phyloP scores from a whole-genome alignment of 176 grass and related monocot genomes.

The Oryza glumipatula region DNA sequence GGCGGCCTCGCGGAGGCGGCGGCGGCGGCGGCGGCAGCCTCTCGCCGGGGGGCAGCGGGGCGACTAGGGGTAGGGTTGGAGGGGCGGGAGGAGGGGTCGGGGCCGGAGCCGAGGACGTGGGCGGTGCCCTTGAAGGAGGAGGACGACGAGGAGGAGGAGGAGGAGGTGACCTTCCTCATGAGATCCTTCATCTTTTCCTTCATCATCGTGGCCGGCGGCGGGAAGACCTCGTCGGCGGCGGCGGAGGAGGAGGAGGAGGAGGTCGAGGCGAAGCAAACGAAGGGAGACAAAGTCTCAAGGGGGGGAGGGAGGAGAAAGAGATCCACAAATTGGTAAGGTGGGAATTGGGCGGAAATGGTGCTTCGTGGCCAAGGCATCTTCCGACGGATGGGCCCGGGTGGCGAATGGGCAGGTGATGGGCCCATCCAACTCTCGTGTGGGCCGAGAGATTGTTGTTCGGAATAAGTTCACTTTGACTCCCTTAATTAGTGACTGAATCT shows the following conservation, averaged over 20 bases:
- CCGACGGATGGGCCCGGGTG: neutral
- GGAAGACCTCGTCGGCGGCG: neutral
- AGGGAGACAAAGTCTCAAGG: neutral
- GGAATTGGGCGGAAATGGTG: neutral
- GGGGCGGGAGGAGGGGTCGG: constrained; percentile 33
- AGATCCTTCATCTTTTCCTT: constrained; percentile 93
- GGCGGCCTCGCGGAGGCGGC: neutral
- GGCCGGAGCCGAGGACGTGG: constrained; percentile 65
- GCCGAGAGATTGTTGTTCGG: no score
- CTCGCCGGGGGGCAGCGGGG: constrained; percentile 30
- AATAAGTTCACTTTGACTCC: no score
- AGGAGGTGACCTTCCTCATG: constrained; percentile 89
- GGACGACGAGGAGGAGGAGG: constrained; percentile 43
- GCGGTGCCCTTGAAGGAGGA: constrained; percentile 73
- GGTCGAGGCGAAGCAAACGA: constrained; percentile 15
- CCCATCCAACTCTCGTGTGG: neutral
- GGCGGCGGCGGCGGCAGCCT: neutral
- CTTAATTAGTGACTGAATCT: no score
- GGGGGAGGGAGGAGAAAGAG: neutral
- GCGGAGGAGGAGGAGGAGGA: neutral
- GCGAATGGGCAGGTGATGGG: neutral
- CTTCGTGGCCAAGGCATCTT: constrained; percentile 41
- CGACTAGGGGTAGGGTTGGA: constrained; percentile 51
- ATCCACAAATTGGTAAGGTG: neutral
- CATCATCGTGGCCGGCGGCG: constrained; percentile 45